These are phyloP conservation scores for Argentina anserina DNA, from an alignment of 306 rosid species.

Conservation along the genomic window DNA sequence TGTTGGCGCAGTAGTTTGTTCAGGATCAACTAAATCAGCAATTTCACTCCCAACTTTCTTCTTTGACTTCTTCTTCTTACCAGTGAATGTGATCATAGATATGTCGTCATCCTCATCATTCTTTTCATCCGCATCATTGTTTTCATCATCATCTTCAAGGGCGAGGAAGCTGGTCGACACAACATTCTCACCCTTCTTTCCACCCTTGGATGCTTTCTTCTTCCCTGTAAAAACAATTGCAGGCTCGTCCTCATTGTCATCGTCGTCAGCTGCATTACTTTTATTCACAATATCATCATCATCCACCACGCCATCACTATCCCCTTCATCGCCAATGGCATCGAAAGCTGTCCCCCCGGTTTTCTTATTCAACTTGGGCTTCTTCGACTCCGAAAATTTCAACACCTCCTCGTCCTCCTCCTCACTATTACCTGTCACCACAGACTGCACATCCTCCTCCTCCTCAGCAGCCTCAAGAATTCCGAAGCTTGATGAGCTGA, in stretches of 20 bases:
- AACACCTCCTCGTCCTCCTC: constrained; percentile 48
- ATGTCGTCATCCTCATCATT: constrained; percentile 56
- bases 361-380: constrained; percentile 49
- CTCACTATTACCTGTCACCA: constrained; percentile 26
- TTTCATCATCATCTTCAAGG: constrained; percentile 44
- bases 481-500: constrained; percentile 48
- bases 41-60: constrained; percentile 55
- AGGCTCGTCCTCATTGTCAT: constrained; percentile 50
- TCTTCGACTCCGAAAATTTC: constrained; percentile 45
- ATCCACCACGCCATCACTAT: constrained; percentile 39
- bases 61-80: constrained; percentile 85
- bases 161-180: no score
- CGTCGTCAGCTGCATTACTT: constrained; percentile 24
- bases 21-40: constrained; percentile 37
- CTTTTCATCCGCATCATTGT: constrained; percentile 34
- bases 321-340: constrained; percentile 47
- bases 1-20: constrained; percentile 34
- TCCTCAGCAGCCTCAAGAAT: constrained; percentile 61
- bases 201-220: constrained; percentile 70
- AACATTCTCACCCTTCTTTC: constrained; percentile 44
- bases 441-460: constrained; percentile 41
- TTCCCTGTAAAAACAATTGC: constrained; percentile 57
- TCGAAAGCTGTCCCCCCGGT: constrained; percentile 45
- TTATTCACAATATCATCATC: constrained; percentile 34
- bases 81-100: constrained; percentile 55